A percentile compares a stretch with the other conserved stretches of the same genome.
Evolutionary conservation across 495 filamentous ascomycete species (phyloP).

Genomic region (Polyplosphaeria fusca): DNA sequence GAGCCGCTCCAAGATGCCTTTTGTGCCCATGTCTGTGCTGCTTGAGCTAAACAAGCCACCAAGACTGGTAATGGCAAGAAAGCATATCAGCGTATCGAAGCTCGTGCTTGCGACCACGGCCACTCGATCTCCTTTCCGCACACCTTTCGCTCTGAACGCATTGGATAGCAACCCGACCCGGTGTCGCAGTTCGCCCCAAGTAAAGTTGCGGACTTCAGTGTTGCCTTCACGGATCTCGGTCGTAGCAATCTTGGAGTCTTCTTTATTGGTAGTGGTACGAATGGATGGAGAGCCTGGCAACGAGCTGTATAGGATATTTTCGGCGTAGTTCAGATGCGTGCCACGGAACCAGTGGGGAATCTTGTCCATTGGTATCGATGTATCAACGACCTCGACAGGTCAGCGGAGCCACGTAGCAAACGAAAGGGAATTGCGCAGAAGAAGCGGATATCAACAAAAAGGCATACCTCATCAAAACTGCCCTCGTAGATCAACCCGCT

Average conservation of each 20-base stretch:
- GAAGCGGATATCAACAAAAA: too few relatives aligned
- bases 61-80: conserved; percentile 60
- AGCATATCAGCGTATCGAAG: conserved; percentile 66
- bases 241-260: conserved; percentile 63
- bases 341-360: conserved; percentile 69
- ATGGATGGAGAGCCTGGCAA: conserved; percentile 35
- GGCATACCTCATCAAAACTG: conserved; percentile 24
- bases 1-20: conserved; percentile 70
- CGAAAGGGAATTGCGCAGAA: background rate
- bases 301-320: conserved; percentile 59
- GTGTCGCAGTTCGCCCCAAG: conserved; percentile 60
- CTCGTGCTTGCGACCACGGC: conserved; percentile 69
- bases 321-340: conserved; percentile 59
- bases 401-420: conserved; percentile 13
- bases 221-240: conserved; percentile 72
- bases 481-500: conserved; percentile 61
- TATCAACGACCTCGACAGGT: conserved; percentile 54
- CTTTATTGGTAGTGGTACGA: conserved; percentile 55
- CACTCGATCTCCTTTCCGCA: conserved; percentile 66
- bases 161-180: conserved; percentile 55
- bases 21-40: conserved; percentile 76
- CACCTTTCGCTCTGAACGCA: conserved; percentile 61
- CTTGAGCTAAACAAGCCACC: conserved; percentile 69
- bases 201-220: conserved; percentile 54
- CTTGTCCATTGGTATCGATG: conserved; percentile 62